Evolutionary conservation across 2,329 filamentous ascomycete species (phyloP).

Genomic region (Penicillium sp.): DNA sequence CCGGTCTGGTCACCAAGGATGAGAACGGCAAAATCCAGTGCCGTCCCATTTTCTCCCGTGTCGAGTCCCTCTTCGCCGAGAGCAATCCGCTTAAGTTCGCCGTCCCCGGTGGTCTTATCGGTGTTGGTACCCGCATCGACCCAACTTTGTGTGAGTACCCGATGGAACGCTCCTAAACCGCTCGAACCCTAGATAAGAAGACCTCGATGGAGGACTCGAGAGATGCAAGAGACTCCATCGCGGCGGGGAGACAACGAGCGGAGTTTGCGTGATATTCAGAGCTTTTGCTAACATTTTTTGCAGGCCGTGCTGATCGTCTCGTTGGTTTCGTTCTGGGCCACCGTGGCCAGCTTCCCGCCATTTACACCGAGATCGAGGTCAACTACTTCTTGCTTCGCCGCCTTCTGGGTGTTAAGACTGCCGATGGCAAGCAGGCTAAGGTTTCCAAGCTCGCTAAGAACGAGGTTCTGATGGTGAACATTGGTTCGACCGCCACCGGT

Average conservation of each 20-base stretch:
- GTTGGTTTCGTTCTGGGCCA: slow-evolving; percentile 97
- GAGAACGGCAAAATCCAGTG: slow-evolving; percentile 91
- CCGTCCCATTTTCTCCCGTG: slow-evolving; percentile 92
- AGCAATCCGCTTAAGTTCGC: slow-evolving; percentile 98
- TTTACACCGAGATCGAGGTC: slow-evolving; percentile 97
- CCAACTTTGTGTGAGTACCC: slow-evolving; percentile 66
- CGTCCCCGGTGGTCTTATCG: slow-evolving; percentile 93
- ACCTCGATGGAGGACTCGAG: background rate
- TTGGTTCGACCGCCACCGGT: slow-evolving; percentile 93
- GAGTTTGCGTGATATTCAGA: background rate
- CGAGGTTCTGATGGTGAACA: slow-evolving; percentile 99
- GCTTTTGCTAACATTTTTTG: background rate
- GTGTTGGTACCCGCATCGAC: slow-evolving; percentile 96
- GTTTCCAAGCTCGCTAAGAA: slow-evolving; percentile 97
- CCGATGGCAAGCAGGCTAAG: slow-evolving; percentile 98
- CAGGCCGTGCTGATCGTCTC: slow-evolving; percentile 74
- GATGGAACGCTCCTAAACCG: background rate
- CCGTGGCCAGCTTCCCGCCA: slow-evolving; percentile 86
- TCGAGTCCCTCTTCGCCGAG: slow-evolving; percentile 93
- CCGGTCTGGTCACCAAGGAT: slow-evolving; percentile 96
- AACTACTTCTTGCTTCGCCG: slow-evolving; percentile 98
- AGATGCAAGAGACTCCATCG: background rate
- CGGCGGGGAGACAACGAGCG: background rate
- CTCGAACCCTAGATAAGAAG: background rate
- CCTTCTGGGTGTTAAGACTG: slow-evolving; percentile 92